These are phyloP conservation scores for Solanum aculeatissimum DNA, from an alignment of 305 asterid genomes.

Conservation along the genomic window DNA sequence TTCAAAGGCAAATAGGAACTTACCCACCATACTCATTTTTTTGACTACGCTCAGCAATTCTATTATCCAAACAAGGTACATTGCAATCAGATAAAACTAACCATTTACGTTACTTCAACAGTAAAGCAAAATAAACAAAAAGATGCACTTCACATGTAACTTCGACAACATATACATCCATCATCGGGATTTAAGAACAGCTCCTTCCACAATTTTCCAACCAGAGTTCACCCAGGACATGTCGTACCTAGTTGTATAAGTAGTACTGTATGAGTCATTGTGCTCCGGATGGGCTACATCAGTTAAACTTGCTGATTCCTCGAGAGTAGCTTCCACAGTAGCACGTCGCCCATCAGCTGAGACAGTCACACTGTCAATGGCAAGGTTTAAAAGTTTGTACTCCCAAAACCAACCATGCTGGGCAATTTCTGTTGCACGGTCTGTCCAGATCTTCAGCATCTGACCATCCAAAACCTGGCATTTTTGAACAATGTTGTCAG, in stretches of 20 bases:
- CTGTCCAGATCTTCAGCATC: constrained; percentile 91
- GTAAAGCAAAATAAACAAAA: background rate
- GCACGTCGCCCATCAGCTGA: constrained; percentile 86
- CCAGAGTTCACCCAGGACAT: constrained; percentile 52
- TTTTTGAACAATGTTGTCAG: background rate
- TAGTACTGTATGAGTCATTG: constrained; percentile 55
- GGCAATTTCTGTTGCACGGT: constrained; percentile 69
- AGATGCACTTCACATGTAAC: background rate
- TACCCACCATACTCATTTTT: background rate
- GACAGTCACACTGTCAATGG: constrained; percentile 76
- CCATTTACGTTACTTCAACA: background rate
- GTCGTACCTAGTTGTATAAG: constrained; percentile 84
- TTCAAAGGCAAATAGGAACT: background rate
- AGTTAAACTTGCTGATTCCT: constrained; percentile 76
- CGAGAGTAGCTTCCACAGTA: constrained; percentile 81
- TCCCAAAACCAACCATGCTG: constrained; percentile 94
- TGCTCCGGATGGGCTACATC: constrained; percentile 66
- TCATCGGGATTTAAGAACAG: constrained; percentile 63
- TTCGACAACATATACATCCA: background rate
- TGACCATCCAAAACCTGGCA: constrained; percentile 89
- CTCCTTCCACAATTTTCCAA: constrained; percentile 92
- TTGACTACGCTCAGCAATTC: background rate
- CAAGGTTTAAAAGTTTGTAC: constrained; percentile 57
- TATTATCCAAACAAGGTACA: background rate
- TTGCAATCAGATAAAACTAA: background rate